phyloP scores from a whole-genome alignment of 1,284 basidiomycete genomes.

The Athelia psychrophila region DNA sequence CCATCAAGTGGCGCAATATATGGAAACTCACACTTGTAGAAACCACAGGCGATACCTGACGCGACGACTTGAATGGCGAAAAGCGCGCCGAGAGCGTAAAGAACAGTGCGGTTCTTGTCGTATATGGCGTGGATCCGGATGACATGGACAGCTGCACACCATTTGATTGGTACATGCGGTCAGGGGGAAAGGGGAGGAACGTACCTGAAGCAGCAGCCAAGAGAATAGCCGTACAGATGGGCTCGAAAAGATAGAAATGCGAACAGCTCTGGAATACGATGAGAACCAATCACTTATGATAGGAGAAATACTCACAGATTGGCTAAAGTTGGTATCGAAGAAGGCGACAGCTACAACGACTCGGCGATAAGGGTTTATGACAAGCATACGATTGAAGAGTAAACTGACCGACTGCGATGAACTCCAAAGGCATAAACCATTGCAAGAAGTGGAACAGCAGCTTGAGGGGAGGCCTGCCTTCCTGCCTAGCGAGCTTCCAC shows the following conservation, averaged over 20 bases:
- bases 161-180: constrained; percentile 7
- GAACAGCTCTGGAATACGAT: constrained; percentile 46
- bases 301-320: constrained; percentile 36
- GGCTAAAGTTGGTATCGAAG: constrained; percentile 69
- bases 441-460: constrained; percentile 70
- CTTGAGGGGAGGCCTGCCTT: constrained; percentile 72
- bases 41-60: constrained; percentile 69
- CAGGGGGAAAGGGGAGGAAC: constrained; percentile 11
- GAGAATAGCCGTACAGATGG: constrained; percentile 76
- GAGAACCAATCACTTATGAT: constrained; percentile 2
- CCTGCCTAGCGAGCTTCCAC: constrained; percentile 64
- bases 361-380: constrained; percentile 9
- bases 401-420: constrained; percentile 64
- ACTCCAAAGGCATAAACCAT: constrained; percentile 73
- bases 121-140: constrained; percentile 78
- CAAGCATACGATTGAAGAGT: background rate
- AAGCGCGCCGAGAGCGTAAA: constrained; percentile 53
- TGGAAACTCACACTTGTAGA: constrained; percentile 58
- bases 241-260: constrained; percentile 79
- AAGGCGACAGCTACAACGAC: constrained; percentile 63
- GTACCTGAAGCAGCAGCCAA: constrained; percentile 65
- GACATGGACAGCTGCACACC: constrained; percentile 56
- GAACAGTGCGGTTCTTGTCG: constrained; percentile 53
- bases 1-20: constrained; percentile 27
- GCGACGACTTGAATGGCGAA: constrained; percentile 65